Evolutionary conservation across 1,284 basidiomycete genomes (phyloP), one percentile per base, ranked within the genome.

Genomic region (Vanrija pseudolonga): DNA sequence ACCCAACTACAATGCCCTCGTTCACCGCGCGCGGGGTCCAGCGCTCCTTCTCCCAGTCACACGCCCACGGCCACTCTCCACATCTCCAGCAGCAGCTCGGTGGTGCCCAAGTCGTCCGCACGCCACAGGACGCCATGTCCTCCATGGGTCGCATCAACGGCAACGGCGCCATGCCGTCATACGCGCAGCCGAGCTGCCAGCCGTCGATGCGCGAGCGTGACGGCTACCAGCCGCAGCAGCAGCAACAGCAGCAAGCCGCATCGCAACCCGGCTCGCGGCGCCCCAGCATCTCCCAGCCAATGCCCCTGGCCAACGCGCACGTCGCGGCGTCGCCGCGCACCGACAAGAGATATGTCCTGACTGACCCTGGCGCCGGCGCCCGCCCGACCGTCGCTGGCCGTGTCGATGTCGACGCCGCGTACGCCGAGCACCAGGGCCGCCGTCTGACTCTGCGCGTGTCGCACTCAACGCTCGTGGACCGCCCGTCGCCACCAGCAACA

Each of bases 31-130:
- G 37, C 15, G 18, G 22, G 23, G 50, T 60, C 18, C 45, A 53
- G 20, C 58, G 58, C 36, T 56, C 55, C 6, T 47, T 54, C 52
- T 60, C 58, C 14, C 53, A 54, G 8, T 52, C 54, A 0, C 49
- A 51, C 51, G 47, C 52, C 0, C 45, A 46, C n/a, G 11, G 11
- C 5, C 19, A 44, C 44, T 4, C 28, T n/a, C 24, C 39, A 11
- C 26, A 26, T 6, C n/a, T n/a, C n/a, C 26, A 26, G 26, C 26
- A 26, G 2, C 41, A 45, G 0, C 60, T 61, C 23, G 59, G 59
- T 1, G 48, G 66, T 15, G 66, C 66, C 0, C 54, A 53, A 9
- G 57, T 69, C 17, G 68, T 69, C 9, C 55, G 66, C 14, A 67
- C 62, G 2, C 68, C 68, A 7, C 47, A 56, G 19, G 68, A 69